Evolutionary conservation across 257 asterid species (phyloP).

Genomic region (Solanum etuberosum): DNA sequence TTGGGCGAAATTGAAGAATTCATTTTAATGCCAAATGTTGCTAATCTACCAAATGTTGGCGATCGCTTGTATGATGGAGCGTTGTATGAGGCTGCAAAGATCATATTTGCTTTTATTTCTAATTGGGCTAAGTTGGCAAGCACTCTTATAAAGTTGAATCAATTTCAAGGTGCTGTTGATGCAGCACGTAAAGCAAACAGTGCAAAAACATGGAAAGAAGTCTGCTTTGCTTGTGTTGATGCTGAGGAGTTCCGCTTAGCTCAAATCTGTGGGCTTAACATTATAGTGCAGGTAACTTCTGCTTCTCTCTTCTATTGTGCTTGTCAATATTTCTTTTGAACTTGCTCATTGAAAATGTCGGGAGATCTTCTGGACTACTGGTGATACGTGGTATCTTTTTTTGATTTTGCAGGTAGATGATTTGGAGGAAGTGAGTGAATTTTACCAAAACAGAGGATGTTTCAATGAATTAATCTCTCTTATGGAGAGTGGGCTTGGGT

Average conservation of each 20-base stretch:
- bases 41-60: conserved; percentile 26
- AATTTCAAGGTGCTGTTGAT: conserved; percentile 99
- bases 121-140: conserved; percentile 93
- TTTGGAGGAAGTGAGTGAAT: conserved; percentile 96
- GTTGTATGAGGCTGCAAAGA: conserved; percentile 66
- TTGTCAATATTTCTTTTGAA: background rate
- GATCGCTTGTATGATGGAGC: conserved; percentile 23
- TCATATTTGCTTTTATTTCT: conserved; percentile 83
- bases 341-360: background rate
- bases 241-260: conserved; percentile 57
- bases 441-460: conserved; percentile 95
- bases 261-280: conserved; percentile 27
- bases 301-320: background rate
- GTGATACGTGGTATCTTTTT: background rate
- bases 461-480: conserved; percentile 92
- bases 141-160: conserved; percentile 77
- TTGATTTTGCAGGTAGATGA: conserved; percentile 70
- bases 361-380: background rate
- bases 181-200: conserved; percentile 99
- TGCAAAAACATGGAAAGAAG: conserved; percentile 97
- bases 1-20: conserved; percentile 92
- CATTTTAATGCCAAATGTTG: conserved; percentile 29
- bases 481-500: conserved; percentile 97
- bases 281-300: conserved; percentile 41
- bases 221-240: conserved; percentile 98